Evolutionary conservation across 352 stramenopile species (phyloP).

Genomic region (Phytophthora ohioensis): DNA sequence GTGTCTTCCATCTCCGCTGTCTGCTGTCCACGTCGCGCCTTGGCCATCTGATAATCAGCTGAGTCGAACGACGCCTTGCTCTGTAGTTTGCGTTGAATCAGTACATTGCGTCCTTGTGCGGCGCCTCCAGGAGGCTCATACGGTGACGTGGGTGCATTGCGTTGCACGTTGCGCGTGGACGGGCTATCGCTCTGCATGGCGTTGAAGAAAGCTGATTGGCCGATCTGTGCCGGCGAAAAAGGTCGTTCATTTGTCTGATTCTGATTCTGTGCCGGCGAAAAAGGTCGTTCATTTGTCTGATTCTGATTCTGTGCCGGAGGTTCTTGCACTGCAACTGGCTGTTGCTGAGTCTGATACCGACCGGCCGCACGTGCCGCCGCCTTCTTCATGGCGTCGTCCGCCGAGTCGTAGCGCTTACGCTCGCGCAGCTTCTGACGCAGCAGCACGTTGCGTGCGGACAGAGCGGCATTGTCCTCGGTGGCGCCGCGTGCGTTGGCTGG

Average conservation of each 20-base stretch:
- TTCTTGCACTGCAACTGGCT: neutral
- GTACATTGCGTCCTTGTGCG: conserved; percentile 62
- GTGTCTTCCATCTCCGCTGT: conserved; percentile 26
- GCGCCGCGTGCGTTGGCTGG: conserved; percentile 19
- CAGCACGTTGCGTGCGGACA: conserved; percentile 85
- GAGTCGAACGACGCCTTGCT: conserved; percentile 81
- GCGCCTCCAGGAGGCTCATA: conserved; percentile 43
- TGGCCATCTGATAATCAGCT: conserved; percentile 77
- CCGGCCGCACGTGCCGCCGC: conserved; percentile 22
- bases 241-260: neutral
- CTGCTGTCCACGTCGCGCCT: conserved; percentile 22
- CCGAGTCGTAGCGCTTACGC: conserved; percentile 86
- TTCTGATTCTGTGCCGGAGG: conserved; percentile 13
- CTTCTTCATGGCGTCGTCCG: conserved; percentile 84
- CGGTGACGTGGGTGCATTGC: conserved; percentile 5
- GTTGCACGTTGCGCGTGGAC: conserved; percentile 35
- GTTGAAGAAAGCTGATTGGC: conserved; percentile 52
- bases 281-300: conserved; percentile 3
- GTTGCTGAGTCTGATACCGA: conserved; percentile 22
- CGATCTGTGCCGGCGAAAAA: conserved; percentile 51
- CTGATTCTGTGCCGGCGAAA: conserved; percentile 33
- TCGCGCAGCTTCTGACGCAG: conserved; percentile 77
- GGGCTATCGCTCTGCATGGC: conserved; percentile 43
- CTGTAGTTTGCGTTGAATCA: conserved; percentile 79
- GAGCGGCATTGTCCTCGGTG: conserved; percentile 43